These are phyloP conservation scores for Amanita thiersii DNA, from an alignment of 768 basidiomycete species.

Conservation along the genomic window DNA sequence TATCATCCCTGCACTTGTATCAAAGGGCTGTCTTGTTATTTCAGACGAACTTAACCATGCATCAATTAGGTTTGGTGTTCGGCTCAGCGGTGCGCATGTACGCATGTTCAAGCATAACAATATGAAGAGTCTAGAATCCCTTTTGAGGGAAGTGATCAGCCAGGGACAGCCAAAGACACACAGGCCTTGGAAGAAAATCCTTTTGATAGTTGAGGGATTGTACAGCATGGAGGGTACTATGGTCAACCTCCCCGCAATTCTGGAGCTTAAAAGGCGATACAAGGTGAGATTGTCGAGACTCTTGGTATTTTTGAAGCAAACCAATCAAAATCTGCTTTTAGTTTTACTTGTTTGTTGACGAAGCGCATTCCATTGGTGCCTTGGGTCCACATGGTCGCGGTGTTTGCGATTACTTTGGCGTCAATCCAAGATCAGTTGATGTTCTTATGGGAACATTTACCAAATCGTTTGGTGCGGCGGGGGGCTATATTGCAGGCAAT, in stretches of 20 bases:
- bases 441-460: conserved; percentile 99
- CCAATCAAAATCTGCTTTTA: conserved; percentile 21
- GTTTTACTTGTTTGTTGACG: conserved; percentile 96
- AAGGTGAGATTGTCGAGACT: conserved; percentile 50
- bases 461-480: conserved; percentile 88
- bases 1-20: conserved; percentile 82
- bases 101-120: conserved; percentile 98
- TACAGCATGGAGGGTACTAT: conserved; percentile 99
- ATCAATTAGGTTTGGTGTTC: conserved; percentile 87
- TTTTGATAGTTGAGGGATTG: conserved; percentile 89
- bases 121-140: conserved; percentile 69
- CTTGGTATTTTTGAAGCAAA: not conserved
- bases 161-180: conserved; percentile 98
- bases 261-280: conserved; percentile 89
- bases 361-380: conserved; percentile 96
- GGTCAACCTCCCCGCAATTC: conserved; percentile 70
- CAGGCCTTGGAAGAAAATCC: conserved; percentile 98
- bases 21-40: conserved; percentile 89
- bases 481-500: conserved; percentile 88
- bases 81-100: conserved; percentile 82
- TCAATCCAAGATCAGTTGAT: conserved; percentile 77
- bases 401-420: conserved; percentile 87
- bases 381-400: conserved; percentile 93
- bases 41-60: conserved; percentile 98
- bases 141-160: conserved; percentile 86